A percentile compares a stretch with the other conserved stretches of the same genome.
phyloP scores from a whole-genome alignment of 352 stramenopile species.

The Phytopythium cucurbitacearum region DNA sequence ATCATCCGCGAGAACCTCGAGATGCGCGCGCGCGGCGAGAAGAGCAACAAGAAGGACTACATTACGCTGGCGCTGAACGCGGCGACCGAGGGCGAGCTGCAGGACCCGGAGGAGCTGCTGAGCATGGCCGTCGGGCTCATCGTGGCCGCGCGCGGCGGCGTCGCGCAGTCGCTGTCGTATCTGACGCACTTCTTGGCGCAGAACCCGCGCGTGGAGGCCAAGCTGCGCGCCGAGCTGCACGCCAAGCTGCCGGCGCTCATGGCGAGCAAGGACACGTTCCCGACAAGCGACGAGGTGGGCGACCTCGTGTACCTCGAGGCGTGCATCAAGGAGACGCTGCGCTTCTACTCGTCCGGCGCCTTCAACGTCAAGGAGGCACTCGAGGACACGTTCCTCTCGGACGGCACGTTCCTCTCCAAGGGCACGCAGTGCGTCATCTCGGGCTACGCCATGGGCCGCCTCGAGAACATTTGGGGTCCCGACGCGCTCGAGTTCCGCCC shows the following conservation, averaged over 20 bases:
- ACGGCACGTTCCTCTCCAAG: conserved; percentile 31
- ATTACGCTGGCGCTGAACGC: conserved; percentile 4
- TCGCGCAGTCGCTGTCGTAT: conserved; percentile 8
- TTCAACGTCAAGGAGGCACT: conserved; percentile 28
- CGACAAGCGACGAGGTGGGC: conserved; percentile 12
- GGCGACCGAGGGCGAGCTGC: neutral
- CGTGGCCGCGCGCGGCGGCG: conserved; percentile 2
- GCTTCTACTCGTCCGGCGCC: conserved; percentile 20
- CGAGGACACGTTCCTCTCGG: conserved; percentile 30
- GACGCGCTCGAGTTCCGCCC: conserved; percentile 28
- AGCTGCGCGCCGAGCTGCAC: conserved; percentile 19
- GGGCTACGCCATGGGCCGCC: conserved; percentile 30
- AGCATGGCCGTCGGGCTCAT: neutral
- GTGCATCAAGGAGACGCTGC: conserved; percentile 10
- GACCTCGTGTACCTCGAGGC: conserved; percentile 19
- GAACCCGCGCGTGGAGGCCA: conserved; percentile 18
- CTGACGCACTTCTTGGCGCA: conserved; percentile 19
- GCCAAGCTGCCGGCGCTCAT: conserved; percentile 1
- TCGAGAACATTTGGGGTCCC: conserved; percentile 27
- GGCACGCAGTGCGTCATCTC: conserved; percentile 15
- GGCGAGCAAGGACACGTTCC: neutral
- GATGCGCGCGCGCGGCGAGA: neutral
- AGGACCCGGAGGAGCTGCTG: conserved; percentile 1
- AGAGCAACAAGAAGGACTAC: neutral
- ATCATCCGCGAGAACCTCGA: conserved; percentile 9